These are phyloP conservation scores for Nitzschia sp. DNA, from an alignment of 108 stramenopile species.

Conservation along the genomic window DNA sequence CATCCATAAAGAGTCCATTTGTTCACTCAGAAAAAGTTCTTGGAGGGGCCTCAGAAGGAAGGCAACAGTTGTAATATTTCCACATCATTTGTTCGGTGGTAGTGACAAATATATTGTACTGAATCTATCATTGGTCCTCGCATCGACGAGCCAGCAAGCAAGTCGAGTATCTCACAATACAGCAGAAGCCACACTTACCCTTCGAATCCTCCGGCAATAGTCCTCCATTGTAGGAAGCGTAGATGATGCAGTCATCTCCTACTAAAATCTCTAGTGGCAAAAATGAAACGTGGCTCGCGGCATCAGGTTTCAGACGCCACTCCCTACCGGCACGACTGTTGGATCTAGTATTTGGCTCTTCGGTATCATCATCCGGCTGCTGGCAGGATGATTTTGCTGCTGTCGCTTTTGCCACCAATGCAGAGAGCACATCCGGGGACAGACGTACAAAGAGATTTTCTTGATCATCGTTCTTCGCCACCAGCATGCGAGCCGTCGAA, in stretches of 20 bases:
- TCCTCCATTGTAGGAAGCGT: constrained; percentile 77
- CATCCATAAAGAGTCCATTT: too few relatives aligned
- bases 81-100: constrained; percentile 42
- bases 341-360: too few relatives aligned
- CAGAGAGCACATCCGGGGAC: not conserved
- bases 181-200: too few relatives aligned
- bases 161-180: not conserved
- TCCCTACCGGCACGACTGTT: not conserved
- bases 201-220: constrained; percentile 2
- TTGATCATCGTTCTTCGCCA: not conserved
- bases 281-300: constrained; percentile 11
- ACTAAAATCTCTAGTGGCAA: constrained; percentile 22
- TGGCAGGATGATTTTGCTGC: too few relatives aligned
- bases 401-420: not conserved
- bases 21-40: too few relatives aligned
- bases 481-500: not conserved
- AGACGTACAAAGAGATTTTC: constrained; percentile 34
- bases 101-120: constrained; percentile 47
- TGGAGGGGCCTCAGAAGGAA: constrained; percentile 55
- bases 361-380: too few relatives aligned
- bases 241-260: constrained; percentile 27
- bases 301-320: not conserved
- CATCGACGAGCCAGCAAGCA: not conserved
- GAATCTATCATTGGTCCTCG: constrained; percentile 43
- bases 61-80: constrained; percentile 49